phyloP scores from a whole-genome alignment of 2,329 filamentous ascomycete genomes.

The Diaporthe ilicicola region DNA sequence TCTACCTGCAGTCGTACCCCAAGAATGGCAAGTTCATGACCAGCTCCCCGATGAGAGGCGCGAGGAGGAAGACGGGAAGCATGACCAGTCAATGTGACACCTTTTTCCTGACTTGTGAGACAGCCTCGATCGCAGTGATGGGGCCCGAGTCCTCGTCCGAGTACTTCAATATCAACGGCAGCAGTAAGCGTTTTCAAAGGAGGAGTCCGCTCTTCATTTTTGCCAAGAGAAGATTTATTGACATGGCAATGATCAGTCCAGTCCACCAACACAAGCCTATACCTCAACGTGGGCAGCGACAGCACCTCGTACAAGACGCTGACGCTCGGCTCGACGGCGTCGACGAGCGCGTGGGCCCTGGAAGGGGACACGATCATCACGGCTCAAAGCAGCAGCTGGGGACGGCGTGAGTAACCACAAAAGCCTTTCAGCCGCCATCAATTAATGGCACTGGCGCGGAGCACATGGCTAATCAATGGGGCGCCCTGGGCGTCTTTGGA shows the following conservation, averaged over 20 bases:
- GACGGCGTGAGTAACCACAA: constrained; percentile 48
- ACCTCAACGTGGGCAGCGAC: constrained; percentile 56
- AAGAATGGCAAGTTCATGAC: constrained; percentile 46
- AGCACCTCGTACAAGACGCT: constrained; percentile 62
- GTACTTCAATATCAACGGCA: constrained; percentile 57
- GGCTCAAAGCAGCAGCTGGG: constrained; percentile 50
- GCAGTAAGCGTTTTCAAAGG: not conserved
- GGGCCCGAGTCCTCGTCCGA: constrained; percentile 59
- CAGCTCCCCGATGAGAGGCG: not conserved
- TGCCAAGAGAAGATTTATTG: not conserved
- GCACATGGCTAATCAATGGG: constrained; percentile 29
- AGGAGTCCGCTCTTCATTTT: fast-evolving
- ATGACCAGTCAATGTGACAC: not conserved
- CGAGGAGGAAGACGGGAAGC: not conserved
- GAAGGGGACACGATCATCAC: constrained; percentile 57
- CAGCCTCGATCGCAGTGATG: constrained; percentile 55
- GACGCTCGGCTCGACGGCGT: constrained; percentile 50
- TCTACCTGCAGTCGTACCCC: constrained; percentile 58
- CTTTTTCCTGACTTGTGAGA: constrained; percentile 3
- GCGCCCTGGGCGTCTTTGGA: not conserved
- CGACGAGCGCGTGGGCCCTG: constrained; percentile 59
- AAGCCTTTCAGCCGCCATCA: no score
- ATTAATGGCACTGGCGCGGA: no score
- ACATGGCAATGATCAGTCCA: constrained; percentile 8
- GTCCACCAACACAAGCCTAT: constrained; percentile 51